Evolutionary conservation across 1,139 yeast species (phyloP), one percentile per base, ranked within the genome.

Genomic region (Candida sp.): DNA sequence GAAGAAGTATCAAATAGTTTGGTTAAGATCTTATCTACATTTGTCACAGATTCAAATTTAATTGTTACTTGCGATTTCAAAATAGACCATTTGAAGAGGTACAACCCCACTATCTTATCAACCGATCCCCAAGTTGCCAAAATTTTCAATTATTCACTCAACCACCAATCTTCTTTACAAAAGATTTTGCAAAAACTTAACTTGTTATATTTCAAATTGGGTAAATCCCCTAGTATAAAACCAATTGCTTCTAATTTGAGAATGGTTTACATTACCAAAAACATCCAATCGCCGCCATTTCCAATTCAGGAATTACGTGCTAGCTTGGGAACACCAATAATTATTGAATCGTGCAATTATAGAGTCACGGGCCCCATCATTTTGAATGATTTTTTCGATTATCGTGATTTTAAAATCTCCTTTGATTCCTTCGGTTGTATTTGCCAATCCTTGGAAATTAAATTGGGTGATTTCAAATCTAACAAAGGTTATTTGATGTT

Each of bases 311-410:
- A 37, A 3, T 48, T 80, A 12, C 70, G 84, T 45, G 68, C 83
- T 0, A 41, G 68, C 2, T 58, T 76, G 8, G 78, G 79, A 2
- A 53, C 80, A 2, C 66, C 88, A 46, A 63, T 82, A 0, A 66
- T 85, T 0, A 60, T 66, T 19, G 93, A 86, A 53, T 64, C 73
- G 19, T 75, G 75, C 30, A 62, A 71, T 39, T 61, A 60, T 33
- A 72, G 75, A 22, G 61, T 79, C 1, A 56, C 80, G 42, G 91
- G 91, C 0, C 82, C 90, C 0, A 50, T 85, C 0, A 52, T 84
- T 6, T 66, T 73, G 35, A 79, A 84, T 1, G 87, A 84, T 54
- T 66, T 76, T 38, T 84, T 68, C 51, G 95, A 86, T 51, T 82
- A 82, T 54, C 68, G 95, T 46, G 41, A 50, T 5, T 48, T 55